A percentile compares a stretch with the other conserved stretches of the same genome.
Evolutionary conservation across 805 yeast species (phyloP).

Genomic region (Candida montana): DNA sequence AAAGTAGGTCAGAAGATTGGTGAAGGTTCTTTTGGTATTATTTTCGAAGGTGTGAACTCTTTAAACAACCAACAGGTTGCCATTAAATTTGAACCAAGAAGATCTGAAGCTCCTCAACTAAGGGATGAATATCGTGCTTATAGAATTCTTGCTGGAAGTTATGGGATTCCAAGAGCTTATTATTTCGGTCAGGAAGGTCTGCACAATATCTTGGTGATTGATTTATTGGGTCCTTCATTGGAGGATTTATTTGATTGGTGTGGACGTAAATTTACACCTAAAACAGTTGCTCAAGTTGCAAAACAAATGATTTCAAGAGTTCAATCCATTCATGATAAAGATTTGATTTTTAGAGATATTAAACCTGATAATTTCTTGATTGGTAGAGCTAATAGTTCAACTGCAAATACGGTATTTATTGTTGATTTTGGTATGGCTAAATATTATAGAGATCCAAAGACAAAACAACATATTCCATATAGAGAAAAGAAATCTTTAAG

Average conservation of each 20-base stretch:
- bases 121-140: constrained; percentile 97
- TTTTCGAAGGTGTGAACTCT: constrained; percentile 91
- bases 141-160: constrained; percentile 72
- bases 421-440: constrained; percentile 89
- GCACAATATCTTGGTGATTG: constrained; percentile 92
- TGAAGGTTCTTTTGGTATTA: constrained; percentile 97
- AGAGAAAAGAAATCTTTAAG: constrained; percentile 74
- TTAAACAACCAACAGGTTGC: constrained; percentile 92
- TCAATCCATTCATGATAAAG: constrained; percentile 82
- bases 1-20: constrained; percentile 97
- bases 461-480: constrained; percentile 78
- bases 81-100: constrained; percentile 94
- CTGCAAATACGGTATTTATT: constrained; percentile 63
- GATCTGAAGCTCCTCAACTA: constrained; percentile 94
- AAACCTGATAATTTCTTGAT: constrained; percentile 80
- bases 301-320: constrained; percentile 90
- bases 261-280: constrained; percentile 79
- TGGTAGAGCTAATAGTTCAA: constrained; percentile 54
- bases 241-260: constrained; percentile 99
- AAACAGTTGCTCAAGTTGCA: constrained; percentile 90
- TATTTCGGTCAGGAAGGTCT: constrained; percentile 98
- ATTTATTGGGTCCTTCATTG: constrained; percentile 88
- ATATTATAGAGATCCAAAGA: constrained; percentile 74
- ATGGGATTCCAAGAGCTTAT: constrained; percentile 93
- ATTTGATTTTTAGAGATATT: constrained; percentile 88